Conservation (phyloP, 1,284 basidiomycete genomes). For the Boletellus deceptivus region DNA sequence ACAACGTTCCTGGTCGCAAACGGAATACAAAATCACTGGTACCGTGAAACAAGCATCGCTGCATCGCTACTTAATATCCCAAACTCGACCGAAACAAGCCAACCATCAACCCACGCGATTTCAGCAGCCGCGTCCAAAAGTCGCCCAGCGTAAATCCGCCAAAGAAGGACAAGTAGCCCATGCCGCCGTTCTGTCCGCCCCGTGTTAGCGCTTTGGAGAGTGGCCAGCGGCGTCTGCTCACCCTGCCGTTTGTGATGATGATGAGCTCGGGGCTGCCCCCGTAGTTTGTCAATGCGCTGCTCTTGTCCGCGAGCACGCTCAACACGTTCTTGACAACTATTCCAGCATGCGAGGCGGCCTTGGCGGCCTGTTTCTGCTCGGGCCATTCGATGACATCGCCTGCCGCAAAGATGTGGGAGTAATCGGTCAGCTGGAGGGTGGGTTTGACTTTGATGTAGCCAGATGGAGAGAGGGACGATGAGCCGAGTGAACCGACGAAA, state of each 20-base stretch:
- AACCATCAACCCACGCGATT: conserved; percentile 28
- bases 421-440: conserved; percentile 48
- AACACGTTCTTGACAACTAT: conserved; percentile 49
- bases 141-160: conserved; percentile 47
- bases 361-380: conserved; percentile 59
- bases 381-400: conserved; percentile 60
- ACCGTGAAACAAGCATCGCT: conserved; percentile 8
- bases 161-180: conserved; percentile 43
- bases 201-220: neutral
- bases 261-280: conserved; percentile 53
- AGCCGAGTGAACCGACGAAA: conserved; percentile 45
- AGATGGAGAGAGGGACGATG: conserved; percentile 38
- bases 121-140: conserved; percentile 34
- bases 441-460: conserved; percentile 50
- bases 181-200: conserved; percentile 43
- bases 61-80: conserved; percentile 19
- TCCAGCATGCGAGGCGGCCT: conserved; percentile 42
- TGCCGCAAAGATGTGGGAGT: conserved; percentile 53
- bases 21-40: neutral
- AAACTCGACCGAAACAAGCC: conserved; percentile 27
- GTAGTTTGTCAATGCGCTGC: conserved; percentile 42
- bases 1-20: conserved; percentile 7
- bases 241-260: conserved; percentile 58
- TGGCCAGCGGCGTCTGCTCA: conserved; percentile 26
- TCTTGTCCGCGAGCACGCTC: conserved; percentile 39